A percentile compares a stretch with the other conserved stretches of the same genome.
Conservation (phyloP, 108 stramenopile genomes). For the Skeletonema tropicum region DNA sequence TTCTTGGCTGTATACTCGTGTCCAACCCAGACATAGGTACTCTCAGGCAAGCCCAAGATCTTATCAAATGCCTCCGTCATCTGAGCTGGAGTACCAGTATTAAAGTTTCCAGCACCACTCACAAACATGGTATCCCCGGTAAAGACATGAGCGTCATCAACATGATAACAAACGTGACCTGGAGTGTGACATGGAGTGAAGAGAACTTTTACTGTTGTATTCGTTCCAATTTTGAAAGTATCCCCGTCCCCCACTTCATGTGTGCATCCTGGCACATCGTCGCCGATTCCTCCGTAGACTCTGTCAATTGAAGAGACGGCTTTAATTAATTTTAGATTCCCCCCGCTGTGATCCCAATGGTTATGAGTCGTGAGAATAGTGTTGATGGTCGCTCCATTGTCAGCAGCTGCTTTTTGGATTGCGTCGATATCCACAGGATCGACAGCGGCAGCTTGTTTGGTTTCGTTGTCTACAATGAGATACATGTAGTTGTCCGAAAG, state of each 20-base stretch:
- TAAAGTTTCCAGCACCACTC: conserved; percentile 67
- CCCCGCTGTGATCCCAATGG: conserved; percentile 82
- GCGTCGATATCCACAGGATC: conserved; percentile 67
- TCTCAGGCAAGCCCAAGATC: conserved; percentile 51
- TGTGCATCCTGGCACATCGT: conserved; percentile 30
- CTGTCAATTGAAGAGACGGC: conserved; percentile 20
- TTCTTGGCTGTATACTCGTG: conserved; percentile 80
- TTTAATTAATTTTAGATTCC: conserved; percentile 57
- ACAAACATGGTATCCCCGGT: conserved; percentile 82
- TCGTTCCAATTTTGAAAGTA: conserved; percentile 41
- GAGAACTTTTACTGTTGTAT: conserved; percentile 45
- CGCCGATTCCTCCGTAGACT: conserved; percentile 36
- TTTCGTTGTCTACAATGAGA: conserved; percentile 50
- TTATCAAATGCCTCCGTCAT: conserved; percentile 50
- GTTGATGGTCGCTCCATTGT: conserved; percentile 48
- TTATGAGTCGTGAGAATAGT: conserved; percentile 73
- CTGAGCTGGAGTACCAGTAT: conserved; percentile 48
- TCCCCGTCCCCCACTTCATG: conserved; percentile 56
- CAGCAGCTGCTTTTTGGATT: conserved; percentile 52
- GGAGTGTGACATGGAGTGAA: conserved; percentile 73
- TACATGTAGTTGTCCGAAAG: conserved; percentile 60
- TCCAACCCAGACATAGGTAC: conserved; percentile 69
- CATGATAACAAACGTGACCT: conserved; percentile 62
- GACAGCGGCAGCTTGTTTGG: conserved; percentile 51
- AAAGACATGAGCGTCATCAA: conserved; percentile 51